These are phyloP conservation scores for Elongisporangium anandrum DNA, from an alignment of 352 stramenopile species.

Conservation along the genomic window DNA sequence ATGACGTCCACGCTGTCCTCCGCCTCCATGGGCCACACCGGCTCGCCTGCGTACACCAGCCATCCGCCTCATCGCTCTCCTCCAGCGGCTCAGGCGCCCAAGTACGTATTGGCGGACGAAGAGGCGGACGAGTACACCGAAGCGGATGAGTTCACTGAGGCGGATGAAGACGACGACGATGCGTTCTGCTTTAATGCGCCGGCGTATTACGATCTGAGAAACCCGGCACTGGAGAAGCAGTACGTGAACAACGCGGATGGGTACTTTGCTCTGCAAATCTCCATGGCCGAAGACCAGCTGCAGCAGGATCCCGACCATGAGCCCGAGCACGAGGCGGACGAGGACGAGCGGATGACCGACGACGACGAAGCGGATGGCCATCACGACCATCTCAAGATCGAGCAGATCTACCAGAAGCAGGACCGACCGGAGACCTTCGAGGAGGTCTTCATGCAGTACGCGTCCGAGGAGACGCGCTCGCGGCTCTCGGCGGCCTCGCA, in stretches of 20 bases:
- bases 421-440: slow-evolving; percentile 46
- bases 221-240: slow-evolving; percentile 55
- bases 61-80: background rate
- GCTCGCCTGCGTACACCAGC: background rate
- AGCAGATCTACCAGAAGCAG: slow-evolving; percentile 4
- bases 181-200: slow-evolving; percentile 77
- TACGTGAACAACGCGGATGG: slow-evolving; percentile 87
- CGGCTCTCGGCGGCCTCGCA: slow-evolving; percentile 52
- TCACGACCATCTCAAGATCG: slow-evolving; percentile 17
- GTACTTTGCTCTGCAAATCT: slow-evolving; percentile 54
- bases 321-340: slow-evolving; percentile 11
- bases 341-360: slow-evolving; percentile 46
- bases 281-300: slow-evolving; percentile 8
- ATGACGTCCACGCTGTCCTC: background rate
- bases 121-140: slow-evolving; percentile 24
- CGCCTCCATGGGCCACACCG: background rate
- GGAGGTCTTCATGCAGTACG: slow-evolving; percentile 52
- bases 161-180: slow-evolving; percentile 43
- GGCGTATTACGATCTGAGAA: slow-evolving; percentile 79
- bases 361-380: slow-evolving; percentile 4
- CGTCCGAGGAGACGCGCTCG: slow-evolving; percentile 48
- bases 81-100: slow-evolving; percentile 7
- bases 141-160: slow-evolving; percentile 17
- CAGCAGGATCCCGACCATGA: background rate
- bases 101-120: slow-evolving; percentile 16